Evolutionary conservation across 2,329 filamentous ascomycete species (phyloP), one percentile per base, ranked within the genome.

Genomic region (Claviceps paspali): DNA sequence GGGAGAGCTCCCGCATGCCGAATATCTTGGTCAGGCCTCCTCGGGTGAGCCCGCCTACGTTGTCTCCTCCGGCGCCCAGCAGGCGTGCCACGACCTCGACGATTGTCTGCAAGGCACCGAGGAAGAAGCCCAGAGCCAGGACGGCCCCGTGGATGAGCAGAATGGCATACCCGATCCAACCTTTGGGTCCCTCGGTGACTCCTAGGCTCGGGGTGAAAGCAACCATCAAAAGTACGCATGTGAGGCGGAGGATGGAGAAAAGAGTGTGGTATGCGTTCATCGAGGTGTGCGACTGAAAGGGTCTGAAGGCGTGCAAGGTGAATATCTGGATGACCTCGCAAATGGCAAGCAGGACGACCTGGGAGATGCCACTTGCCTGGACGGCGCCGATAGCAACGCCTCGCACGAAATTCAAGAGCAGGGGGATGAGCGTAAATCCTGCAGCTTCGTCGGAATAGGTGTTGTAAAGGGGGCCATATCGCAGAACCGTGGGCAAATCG

Each of bases 251-350:
- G 2, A 70, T 62, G 1, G 86, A 75, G 56, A 95, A 94, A 43
- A 86, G 75, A 2, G 81, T 83, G 50, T 96, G 87, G 47, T 95
- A 95, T 8, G 84, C 76, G 53, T 96, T 96, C 91, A 98, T 98
- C 21, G 88, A 95, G 0, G 91, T 96, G 17, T 87, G 77, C 2
- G 79, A 77, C 42, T 88, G 79, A 51, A 92, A 98, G 0, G 91
- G 91, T 12, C 82, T 77, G 62, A 96, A 93, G 6, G 85, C 84
- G 49, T 91, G 79, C 4, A 96, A 63, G 0, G 87, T 88, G 31
- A 96, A 66, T 26, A 95, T 76, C 41, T 87, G 76, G 24, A 95
- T 80, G 43, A 96, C 82, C 61, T 98, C 91, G 57, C 87, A 95
- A 38, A 95, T 88, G 19, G 87, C 87, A 28, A 98, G 70, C 30